Percentiles rank a stretch among this genome's conserved stretches.
phyloP scores from a whole-genome alignment of 805 yeast genomes.

The Lachancea kluyveri region DNA sequence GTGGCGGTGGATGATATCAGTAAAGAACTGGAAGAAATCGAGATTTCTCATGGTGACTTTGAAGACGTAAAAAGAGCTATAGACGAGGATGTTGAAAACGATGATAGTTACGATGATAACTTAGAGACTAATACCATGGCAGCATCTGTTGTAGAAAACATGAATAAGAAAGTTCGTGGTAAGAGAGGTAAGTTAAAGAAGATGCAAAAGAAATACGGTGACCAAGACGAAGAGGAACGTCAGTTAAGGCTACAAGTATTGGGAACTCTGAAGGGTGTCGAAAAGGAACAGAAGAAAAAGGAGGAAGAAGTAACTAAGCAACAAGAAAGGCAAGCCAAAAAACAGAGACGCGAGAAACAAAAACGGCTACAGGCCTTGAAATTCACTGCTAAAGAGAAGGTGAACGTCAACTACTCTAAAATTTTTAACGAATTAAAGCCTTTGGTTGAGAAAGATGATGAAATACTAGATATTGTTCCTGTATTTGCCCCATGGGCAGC shows the following conservation, averaged over 20 bases:
- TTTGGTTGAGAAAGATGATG: conserved; percentile 37
- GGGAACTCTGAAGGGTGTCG: conserved; percentile 68
- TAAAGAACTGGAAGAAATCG: conserved; percentile 6
- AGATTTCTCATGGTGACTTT: neutral
- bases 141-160: conserved; percentile 20
- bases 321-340: conserved; percentile 31
- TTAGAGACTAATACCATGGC: conserved; percentile 11
- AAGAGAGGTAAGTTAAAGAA: conserved; percentile 80
- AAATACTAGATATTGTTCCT: conserved; percentile 61
- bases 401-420: conserved; percentile 38
- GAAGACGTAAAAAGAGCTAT: neutral
- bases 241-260: conserved; percentile 66
- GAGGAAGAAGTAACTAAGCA: conserved; percentile 31
- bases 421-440: conserved; percentile 35
- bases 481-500: conserved; percentile 93
- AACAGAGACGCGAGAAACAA: conserved; percentile 32
- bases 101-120: conserved; percentile 5
- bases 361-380: conserved; percentile 33
- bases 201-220: conserved; percentile 75
- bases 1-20: neutral
- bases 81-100: neutral
- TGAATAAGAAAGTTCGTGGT: conserved; percentile 58
- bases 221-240: conserved; percentile 89
- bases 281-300: conserved; percentile 32
- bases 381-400: conserved; percentile 34